A percentile compares a stretch with the other conserved stretches of the same genome.
phyloP scores from a whole-genome alignment of 352 stramenopile genomes.

The Pythium brachiatum region DNA sequence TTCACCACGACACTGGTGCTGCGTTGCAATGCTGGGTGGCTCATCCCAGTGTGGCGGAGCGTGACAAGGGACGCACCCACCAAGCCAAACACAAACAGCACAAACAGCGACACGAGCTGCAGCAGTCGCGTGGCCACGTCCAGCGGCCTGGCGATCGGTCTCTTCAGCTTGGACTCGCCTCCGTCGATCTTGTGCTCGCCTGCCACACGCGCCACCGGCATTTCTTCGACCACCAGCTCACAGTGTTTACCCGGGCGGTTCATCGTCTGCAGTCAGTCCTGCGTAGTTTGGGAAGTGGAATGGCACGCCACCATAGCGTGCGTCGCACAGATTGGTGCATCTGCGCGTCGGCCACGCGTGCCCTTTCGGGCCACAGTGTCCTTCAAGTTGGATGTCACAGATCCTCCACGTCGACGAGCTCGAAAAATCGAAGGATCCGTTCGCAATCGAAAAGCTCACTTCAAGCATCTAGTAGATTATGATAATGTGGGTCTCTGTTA shows the following conservation, averaged over 20 bases:
- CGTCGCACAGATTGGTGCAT: too few relatives aligned
- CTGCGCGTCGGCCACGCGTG: not conserved
- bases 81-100: conserved; percentile 6
- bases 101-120: conserved; percentile 9
- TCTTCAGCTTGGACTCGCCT: not conserved
- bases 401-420: conserved; percentile 5
- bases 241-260: conserved; percentile 5
- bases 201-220: conserved; percentile 2
- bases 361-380: not conserved
- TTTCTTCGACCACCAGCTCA: not conserved
- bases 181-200: not conserved
- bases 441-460: not conserved
- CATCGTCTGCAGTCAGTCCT: not conserved
- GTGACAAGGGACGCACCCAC: conserved; percentile 1
- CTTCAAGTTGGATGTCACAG: conserved; percentile 10
- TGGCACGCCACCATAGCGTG: too few relatives aligned
- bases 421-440: not conserved
- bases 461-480: not conserved
- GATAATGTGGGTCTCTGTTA: not conserved
- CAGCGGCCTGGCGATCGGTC: not conserved
- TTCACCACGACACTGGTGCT: not conserved
- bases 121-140: conserved; percentile 8
- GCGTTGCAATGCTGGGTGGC: conserved; percentile 7
- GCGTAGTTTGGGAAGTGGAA: not conserved
- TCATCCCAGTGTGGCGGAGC: not conserved